A percentile compares a stretch with the other conserved stretches of the same genome.
phyloP scores from a whole-genome alignment of 768 basidiomycete species.

The Austroboletus festivus region DNA sequence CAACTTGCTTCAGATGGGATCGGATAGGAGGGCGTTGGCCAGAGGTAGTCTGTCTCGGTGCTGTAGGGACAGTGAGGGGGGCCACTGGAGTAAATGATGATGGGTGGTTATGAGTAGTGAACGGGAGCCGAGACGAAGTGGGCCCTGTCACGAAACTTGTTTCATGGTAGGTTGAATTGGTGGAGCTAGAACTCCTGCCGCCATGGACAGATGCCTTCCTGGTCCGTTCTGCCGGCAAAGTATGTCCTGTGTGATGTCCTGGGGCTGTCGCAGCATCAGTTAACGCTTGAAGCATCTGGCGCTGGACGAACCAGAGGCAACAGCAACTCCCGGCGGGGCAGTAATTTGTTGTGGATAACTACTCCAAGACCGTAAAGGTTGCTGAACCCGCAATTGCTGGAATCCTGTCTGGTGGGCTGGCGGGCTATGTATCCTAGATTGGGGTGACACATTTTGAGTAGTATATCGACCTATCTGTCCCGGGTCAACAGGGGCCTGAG shows the following conservation, averaged over 20 bases:
- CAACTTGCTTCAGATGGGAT: neutral
- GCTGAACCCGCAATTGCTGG: constrained; percentile 9
- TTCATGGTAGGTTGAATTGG: neutral
- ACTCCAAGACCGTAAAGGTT: constrained; percentile 8
- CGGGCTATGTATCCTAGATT: constrained; percentile 1
- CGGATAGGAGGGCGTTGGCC: neutral
- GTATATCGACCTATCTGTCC: constrained; percentile 12
- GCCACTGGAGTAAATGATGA: constrained; percentile 1
- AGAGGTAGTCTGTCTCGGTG: neutral
- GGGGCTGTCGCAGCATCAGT: too few relatives aligned
- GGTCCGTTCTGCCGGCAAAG: constrained; percentile 1
- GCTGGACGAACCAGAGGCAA: constrained; percentile 10
- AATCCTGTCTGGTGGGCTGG: neutral
- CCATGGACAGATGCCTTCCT: neutral
- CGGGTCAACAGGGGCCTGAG: constrained; percentile 1
- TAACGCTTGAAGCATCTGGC: neutral
- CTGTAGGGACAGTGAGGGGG: neutral
- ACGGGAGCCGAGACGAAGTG: neutral
- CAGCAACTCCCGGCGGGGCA: neutral
- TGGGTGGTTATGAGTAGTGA: constrained; percentile 1
- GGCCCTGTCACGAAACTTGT: neutral
- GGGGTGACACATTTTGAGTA: constrained; percentile 9
- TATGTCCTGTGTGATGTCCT: too few relatives aligned
- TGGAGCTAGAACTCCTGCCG: neutral
- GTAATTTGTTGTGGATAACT: constrained; percentile 5